Percentiles rank a stretch among this genome's conserved stretches.
phyloP scores from a whole-genome alignment of 192 early-diverging fungal species.

The Bifiguratus adelaidae region DNA sequence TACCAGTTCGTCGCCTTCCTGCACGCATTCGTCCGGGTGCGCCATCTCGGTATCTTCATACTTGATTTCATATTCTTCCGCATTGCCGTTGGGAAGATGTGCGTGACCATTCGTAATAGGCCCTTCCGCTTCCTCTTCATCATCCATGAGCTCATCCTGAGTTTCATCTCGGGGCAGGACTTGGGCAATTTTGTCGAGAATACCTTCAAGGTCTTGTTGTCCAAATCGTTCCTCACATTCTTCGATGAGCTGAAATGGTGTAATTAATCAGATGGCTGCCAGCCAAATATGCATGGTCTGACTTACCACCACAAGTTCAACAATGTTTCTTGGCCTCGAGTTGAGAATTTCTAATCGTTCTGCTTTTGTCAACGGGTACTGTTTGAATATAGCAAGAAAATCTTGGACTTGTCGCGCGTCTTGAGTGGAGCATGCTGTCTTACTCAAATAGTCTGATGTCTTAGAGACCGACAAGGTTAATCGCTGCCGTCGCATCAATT shows the following conservation, averaged over 20 bases:
- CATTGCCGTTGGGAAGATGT: no score
- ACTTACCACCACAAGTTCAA: slow-evolving; percentile 54
- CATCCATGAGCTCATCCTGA: slow-evolving; percentile 26
- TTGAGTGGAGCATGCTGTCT: slow-evolving; percentile 47
- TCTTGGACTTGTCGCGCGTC: slow-evolving; percentile 30
- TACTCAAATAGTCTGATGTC: slow-evolving; percentile 38
- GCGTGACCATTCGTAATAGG: no score
- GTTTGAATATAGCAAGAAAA: slow-evolving; percentile 28
- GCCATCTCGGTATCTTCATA: no score
- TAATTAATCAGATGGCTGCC: no score
- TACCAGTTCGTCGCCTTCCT: no score
- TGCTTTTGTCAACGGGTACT: slow-evolving; percentile 51
- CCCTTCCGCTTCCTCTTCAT: slow-evolving; percentile 20
- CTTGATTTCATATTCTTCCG: no score
- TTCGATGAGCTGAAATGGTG: slow-evolving; percentile 66
- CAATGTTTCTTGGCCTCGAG: slow-evolving; percentile 44
- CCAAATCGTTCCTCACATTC: slow-evolving; percentile 57
- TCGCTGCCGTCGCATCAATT: no score
- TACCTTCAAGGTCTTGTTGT: slow-evolving; percentile 32
- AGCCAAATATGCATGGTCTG: no score
- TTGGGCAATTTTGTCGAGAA: slow-evolving; percentile 31
- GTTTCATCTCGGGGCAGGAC: slow-evolving; percentile 38
- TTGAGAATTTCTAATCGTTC: slow-evolving; percentile 70
- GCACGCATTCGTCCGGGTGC: no score
- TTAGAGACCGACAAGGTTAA: slow-evolving; percentile 6